Evolutionary conservation across 2,329 filamentous ascomycete species (phyloP), one percentile per base, ranked within the genome.

Genomic region (Pestalotiopsis sp.): DNA sequence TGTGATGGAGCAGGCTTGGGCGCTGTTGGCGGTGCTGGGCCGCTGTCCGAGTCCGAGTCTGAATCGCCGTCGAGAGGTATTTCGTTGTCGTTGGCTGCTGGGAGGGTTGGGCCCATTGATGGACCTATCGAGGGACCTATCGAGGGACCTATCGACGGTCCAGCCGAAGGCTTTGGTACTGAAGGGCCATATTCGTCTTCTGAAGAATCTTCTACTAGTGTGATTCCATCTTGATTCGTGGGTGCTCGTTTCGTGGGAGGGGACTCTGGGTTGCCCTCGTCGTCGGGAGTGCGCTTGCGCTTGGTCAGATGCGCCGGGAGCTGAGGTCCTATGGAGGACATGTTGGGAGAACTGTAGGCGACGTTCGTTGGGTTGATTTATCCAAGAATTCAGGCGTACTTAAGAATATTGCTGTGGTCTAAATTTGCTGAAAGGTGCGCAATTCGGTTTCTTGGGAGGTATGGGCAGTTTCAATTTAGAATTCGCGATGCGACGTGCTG

Each of bases 281-380:
- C 78, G 55, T 83, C 81, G 4, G 81, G 73, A 4, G 82, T 84
- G 74, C 87, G 87, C 74, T 90, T 90, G 74, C 89, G 85, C 77
- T 91, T 91, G 40, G 87, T 76, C 56, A 91, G 84, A 70, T 92
- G 88, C 4, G 91, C 85, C 13, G 92, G 92, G 26, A 94, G 78
- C 69, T 89, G 84, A 14, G 92, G 92, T 4, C 92, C 91, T 75
- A 93, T 89, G 40, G 88, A 89, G 64, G 89, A 82, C 91, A 93
- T 93, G 22, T 20, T 79, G 24, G 38, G 40, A 3, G 14, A 11
- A 17, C 3, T 30, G 9, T 52, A 10, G 13, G 44, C 20, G 13
- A 3, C 30, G 44, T 52, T 17, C 2, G 14, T 10, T 52, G 13
- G 13, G 3, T n/a, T 5, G 2, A 17, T n/a, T 7, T n/a, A 17